A percentile compares a stretch with the other conserved stretches of the same genome.
These are phyloP conservation scores for Stagonosporopsis tanaceti DNA, from an alignment of 2,329 filamentous ascomycete genomes.

Conservation along the genomic window DNA sequence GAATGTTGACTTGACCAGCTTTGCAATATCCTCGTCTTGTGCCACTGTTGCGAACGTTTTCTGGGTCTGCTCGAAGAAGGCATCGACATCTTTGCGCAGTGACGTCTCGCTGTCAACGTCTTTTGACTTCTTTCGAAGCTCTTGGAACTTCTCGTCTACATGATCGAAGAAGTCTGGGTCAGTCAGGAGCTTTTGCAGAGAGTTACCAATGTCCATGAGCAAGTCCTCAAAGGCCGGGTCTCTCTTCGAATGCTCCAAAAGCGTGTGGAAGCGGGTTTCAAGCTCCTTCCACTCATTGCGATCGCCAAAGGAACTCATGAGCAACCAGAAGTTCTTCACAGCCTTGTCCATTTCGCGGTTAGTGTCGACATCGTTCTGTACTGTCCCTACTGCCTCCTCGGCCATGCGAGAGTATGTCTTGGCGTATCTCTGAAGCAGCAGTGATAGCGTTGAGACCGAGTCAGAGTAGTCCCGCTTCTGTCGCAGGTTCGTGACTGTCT, in stretches of 20 bases:
- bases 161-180: constrained; percentile 87
- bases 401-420: constrained; percentile 77
- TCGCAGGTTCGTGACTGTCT: constrained; percentile 76
- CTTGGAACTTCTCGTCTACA: constrained; percentile 70
- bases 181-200: constrained; percentile 81
- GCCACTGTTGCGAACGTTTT: constrained; percentile 72
- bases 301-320: constrained; percentile 82
- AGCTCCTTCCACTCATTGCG: constrained; percentile 77
- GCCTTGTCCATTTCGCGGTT: constrained; percentile 80
- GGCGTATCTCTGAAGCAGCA: constrained; percentile 80
- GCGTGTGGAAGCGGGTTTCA: constrained; percentile 70
- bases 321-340: constrained; percentile 79
- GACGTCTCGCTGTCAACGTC: constrained; percentile 70
- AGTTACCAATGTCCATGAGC: constrained; percentile 74
- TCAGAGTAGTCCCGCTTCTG: constrained; percentile 83
- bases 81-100: constrained; percentile 76
- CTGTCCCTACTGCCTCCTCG: constrained; percentile 70
- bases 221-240: constrained; percentile 85
- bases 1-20: constrained; percentile 71
- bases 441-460: constrained; percentile 80
- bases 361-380: constrained; percentile 74
- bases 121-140: constrained; percentile 64
- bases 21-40: constrained; percentile 75
- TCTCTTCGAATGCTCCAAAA: constrained; percentile 76
- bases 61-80: constrained; percentile 73